Conservation (phyloP, 805 yeast genomes). For the Candida silvatica region DNA sequence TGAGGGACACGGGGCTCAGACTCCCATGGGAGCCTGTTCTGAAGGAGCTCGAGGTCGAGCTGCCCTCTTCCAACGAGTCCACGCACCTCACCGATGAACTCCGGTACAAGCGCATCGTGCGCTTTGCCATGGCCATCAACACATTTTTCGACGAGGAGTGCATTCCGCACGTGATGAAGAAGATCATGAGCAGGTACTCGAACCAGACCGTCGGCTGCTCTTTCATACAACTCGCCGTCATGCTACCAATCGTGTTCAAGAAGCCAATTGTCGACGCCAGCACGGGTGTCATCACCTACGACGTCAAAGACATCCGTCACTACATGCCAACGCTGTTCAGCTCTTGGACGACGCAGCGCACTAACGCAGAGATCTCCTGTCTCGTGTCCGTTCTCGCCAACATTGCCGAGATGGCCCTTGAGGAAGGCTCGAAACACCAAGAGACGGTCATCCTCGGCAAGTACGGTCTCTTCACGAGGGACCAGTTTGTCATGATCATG, state of each 20-base stretch:
- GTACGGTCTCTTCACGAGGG: conserved; percentile 55
- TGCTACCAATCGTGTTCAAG: conserved; percentile 40
- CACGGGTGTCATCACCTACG: conserved; percentile 13
- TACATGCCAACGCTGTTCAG: conserved; percentile 63
- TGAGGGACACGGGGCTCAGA: conserved; percentile 31
- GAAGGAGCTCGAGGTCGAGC: conserved; percentile 26
- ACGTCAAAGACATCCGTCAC: conserved; percentile 26
- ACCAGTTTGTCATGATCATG: conserved; percentile 53
- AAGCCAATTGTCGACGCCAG: conserved; percentile 8
- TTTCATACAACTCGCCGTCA: conserved; percentile 41
- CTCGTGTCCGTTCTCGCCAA: conserved; percentile 58
- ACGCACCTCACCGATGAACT: conserved; percentile 40
- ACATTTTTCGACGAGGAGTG: conserved; percentile 41
- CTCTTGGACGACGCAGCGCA: conserved; percentile 54
- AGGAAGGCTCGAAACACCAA: conserved; percentile 22
- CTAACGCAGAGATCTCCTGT: conserved; percentile 47
- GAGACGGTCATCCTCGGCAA: conserved; percentile 30
- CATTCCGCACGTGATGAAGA: conserved; percentile 43
- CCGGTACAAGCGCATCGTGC: conserved; percentile 37
- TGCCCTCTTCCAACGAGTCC: conserved; percentile 41
- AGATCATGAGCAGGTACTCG: conserved; percentile 42
- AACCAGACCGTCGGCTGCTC: conserved; percentile 43
- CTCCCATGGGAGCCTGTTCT: conserved; percentile 46
- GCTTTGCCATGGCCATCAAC: conserved; percentile 45
- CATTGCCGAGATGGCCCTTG: conserved; percentile 41